phyloP scores from a whole-genome alignment of 192 early-diverging fungal genomes.

The Umbelopsis sp. region DNA sequence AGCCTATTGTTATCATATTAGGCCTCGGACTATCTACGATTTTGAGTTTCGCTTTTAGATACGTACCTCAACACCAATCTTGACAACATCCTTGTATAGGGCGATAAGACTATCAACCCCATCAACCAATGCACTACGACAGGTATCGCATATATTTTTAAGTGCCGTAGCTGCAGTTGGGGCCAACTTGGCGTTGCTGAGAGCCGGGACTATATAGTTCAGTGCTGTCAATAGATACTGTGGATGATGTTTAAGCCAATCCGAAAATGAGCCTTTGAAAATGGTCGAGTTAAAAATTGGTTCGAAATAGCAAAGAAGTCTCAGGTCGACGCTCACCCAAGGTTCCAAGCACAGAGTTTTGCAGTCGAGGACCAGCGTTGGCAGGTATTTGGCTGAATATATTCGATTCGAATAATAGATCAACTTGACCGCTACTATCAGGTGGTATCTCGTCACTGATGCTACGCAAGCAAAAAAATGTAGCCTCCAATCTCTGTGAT shows the following conservation, averaged over 20 bases:
- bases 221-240: constrained; percentile 58
- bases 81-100: constrained; percentile 56
- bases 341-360: constrained; percentile 47
- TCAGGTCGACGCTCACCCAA: constrained; percentile 40
- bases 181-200: constrained; percentile 60
- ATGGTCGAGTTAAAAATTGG: neutral
- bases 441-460: constrained; percentile 67
- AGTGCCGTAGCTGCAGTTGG: constrained; percentile 66
- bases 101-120: constrained; percentile 61
- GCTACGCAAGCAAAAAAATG: constrained; percentile 66
- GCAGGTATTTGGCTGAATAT: constrained; percentile 53
- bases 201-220: constrained; percentile 64
- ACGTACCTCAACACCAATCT: constrained; percentile 25
- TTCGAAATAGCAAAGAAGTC: neutral
- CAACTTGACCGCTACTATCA: constrained; percentile 54
- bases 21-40: no score
- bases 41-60: no score
- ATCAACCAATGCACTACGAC: constrained; percentile 62
- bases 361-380: constrained; percentile 42
- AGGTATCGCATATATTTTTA: constrained; percentile 71
- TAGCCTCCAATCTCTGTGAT: constrained; percentile 51
- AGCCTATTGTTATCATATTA: constrained; percentile 19
- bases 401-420: constrained; percentile 60
- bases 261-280: constrained; percentile 63
- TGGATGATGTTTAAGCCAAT: constrained; percentile 69